These are phyloP conservation scores for Malus fusca DNA, from an alignment of 306 rosid species.

Conservation along the genomic window DNA sequence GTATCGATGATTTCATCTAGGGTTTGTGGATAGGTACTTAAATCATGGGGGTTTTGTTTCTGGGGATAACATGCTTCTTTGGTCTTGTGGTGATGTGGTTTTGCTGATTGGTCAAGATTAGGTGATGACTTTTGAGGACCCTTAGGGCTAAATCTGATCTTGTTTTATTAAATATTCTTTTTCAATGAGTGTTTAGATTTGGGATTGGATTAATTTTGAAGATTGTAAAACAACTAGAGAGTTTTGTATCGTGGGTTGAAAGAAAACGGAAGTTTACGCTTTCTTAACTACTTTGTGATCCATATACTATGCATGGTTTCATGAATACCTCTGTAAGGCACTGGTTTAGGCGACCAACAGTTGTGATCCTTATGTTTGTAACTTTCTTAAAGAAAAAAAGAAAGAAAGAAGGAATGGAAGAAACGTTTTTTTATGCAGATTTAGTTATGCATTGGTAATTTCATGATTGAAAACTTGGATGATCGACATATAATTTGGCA, in stretches of 20 bases:
- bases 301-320: background rate
- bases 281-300: background rate
- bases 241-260: background rate
- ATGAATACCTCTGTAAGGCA: background rate
- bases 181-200: background rate
- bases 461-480: background rate
- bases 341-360: background rate
- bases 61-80: background rate
- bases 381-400: background rate
- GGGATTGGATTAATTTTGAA: background rate
- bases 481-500: background rate
- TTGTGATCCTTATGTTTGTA: background rate
- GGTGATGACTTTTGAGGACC: background rate
- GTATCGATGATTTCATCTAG: background rate
- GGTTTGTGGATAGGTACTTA: background rate
- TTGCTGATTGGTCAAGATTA: background rate
- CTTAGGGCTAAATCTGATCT: background rate
- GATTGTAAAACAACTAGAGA: slow-evolving; percentile 9
- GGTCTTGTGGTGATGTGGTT: background rate
- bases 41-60: background rate
- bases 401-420: background rate
- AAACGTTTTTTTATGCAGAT: background rate
- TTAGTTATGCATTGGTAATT: background rate
- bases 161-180: background rate
- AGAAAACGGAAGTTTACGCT: background rate